phyloP scores from a whole-genome alignment of 2,329 filamentous ascomycete genomes.

The Aaosphaeria arxii region DNA sequence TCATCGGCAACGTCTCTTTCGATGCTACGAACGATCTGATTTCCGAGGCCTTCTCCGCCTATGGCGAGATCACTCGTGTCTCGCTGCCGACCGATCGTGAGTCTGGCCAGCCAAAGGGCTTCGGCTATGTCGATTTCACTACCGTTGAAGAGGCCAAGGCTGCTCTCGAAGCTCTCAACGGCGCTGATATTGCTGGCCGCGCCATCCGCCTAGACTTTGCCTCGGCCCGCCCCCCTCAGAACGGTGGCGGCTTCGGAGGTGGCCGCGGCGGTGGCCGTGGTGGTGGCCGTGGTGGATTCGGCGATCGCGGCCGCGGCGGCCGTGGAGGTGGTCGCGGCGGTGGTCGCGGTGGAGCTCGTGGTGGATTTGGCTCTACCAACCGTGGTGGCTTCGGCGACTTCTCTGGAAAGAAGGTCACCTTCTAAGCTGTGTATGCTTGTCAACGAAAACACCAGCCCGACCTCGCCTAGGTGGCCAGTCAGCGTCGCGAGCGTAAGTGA shows the following conservation, averaged over 20 bases:
- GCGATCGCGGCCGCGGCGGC: conserved; percentile 44
- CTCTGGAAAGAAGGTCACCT: conserved; percentile 77
- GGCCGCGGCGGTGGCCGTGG: conserved; percentile 52
- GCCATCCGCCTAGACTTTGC: conserved; percentile 81
- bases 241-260: conserved; percentile 52
- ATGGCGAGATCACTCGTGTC: conserved; percentile 70
- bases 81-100: conserved; percentile 88
- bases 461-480: conserved; percentile 1
- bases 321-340: conserved; percentile 45
- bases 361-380: conserved; percentile 43
- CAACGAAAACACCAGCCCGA: background rate
- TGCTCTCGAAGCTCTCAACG: conserved; percentile 69
- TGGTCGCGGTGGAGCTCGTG: conserved; percentile 40
- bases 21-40: conserved; percentile 75
- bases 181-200: conserved; percentile 69
- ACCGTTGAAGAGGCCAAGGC: conserved; percentile 79
- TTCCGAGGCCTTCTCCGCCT: conserved; percentile 69
- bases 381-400: conserved; percentile 63
- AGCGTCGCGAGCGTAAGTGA: background rate
- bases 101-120: conserved; percentile 81
- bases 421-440: conserved; percentile 37
- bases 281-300: conserved; percentile 48
- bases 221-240: conserved; percentile 53
- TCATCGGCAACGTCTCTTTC: conserved; percentile 89
- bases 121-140: conserved; percentile 83